phyloP scores from a whole-genome alignment of 192 early-diverging fungal species.

The Thoreauomyces humboldtii region DNA sequence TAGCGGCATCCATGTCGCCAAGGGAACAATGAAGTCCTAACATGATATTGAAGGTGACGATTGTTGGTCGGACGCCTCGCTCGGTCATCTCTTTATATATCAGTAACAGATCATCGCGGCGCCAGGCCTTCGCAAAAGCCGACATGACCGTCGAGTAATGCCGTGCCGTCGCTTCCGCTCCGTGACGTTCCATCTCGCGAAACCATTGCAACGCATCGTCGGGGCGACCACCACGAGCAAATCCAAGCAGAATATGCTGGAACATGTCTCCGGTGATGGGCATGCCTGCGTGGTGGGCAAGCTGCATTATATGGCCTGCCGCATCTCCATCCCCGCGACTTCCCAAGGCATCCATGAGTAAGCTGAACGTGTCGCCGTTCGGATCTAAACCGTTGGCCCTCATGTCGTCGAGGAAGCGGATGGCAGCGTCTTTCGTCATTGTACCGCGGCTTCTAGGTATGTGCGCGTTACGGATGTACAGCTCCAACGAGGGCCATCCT shows the following conservation, averaged over 20 bases:
- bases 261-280: neutral
- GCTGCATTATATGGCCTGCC: neutral
- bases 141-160: constrained; percentile 24
- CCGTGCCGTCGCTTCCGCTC: neutral
- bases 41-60: constrained; percentile 15
- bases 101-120: neutral
- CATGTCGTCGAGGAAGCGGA: neutral
- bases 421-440: neutral
- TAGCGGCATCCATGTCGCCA: constrained; percentile 1
- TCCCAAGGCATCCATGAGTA: constrained; percentile 18
- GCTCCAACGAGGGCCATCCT: constrained; percentile 4
- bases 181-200: constrained; percentile 8
- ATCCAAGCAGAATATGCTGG: constrained; percentile 13
- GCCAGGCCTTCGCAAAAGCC: neutral
- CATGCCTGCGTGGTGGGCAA: neutral
- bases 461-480: constrained; percentile 12
- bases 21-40: neutral
- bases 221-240: neutral
- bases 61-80: constrained; percentile 4
- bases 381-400: neutral
- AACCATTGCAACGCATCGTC: neutral
- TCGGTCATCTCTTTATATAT: constrained; percentile 3
- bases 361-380: constrained; percentile 1
- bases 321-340: constrained; percentile 7
- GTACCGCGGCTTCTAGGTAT: neutral